These are phyloP conservation scores for Stachybotrys elegans DNA, from an alignment of 2,329 filamentous ascomycete genomes.

Conservation along the genomic window DNA sequence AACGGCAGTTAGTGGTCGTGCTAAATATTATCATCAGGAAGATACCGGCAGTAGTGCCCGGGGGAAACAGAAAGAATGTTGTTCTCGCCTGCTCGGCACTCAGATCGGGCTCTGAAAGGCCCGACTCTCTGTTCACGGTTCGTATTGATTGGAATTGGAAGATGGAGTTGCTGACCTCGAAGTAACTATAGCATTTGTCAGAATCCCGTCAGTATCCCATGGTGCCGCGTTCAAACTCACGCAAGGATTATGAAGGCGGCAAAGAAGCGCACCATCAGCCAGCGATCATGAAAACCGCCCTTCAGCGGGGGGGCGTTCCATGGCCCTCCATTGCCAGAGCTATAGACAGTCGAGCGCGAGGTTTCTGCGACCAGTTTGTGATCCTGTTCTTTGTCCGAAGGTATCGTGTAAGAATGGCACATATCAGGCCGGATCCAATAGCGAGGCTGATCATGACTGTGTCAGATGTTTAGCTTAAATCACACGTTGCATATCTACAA, in stretches of 20 bases:
- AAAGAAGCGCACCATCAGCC: constrained; percentile 1
- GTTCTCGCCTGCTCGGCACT: neutral
- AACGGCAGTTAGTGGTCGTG: neutral
- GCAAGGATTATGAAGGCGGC: neutral
- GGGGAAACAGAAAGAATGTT: neutral
- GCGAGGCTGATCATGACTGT: neutral
- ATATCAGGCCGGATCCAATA: neutral
- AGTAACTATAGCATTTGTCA: neutral
- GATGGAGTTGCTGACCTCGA: neutral
- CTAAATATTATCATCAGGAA: neutral
- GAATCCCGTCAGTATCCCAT: too few relatives aligned
- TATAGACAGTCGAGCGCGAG: neutral
- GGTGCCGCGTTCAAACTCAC: neutral
- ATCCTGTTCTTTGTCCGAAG: neutral
- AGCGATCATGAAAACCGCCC: neutral
- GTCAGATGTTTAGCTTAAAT: too few relatives aligned
- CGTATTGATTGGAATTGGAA: neutral
- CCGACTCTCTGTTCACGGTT: neutral
- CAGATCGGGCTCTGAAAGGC: neutral
- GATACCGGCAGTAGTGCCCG: neutral
- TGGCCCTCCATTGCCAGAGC: neutral
- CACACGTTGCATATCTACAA: neutral
- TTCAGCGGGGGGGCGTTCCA: neutral
- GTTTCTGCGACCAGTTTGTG: neutral
- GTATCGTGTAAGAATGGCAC: neutral